Conservation (phyloP, 768 basidiomycete genomes). For the Tricholoma sp. region DNA sequence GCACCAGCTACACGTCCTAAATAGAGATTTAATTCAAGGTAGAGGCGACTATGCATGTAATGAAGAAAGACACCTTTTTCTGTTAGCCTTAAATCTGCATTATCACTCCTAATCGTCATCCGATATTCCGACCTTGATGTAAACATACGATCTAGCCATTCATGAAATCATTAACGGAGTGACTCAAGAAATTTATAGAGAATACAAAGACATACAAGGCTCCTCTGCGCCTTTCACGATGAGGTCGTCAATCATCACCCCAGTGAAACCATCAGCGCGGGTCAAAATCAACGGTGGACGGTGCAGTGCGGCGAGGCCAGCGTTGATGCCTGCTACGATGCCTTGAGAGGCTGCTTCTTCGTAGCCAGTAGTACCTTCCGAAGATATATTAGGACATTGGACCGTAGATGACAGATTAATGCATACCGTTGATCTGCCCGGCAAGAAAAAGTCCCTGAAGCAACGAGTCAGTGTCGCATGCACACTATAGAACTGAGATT, state of each 20-base stretch:
- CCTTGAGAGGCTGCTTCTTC: conserved; percentile 94
- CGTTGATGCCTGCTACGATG: conserved; percentile 83
- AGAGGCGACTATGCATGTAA: neutral
- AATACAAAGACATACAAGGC: conserved; percentile 56
- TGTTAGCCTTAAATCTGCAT: conserved; percentile 81
- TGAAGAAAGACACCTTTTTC: conserved; percentile 45
- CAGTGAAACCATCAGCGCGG: conserved; percentile 83
- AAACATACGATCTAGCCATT: conserved; percentile 78
- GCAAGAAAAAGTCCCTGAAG: conserved; percentile 77
- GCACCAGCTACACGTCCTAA: conserved; percentile 39
- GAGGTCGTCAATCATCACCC: conserved; percentile 91
- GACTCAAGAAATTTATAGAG: neutral
- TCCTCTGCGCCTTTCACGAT: conserved; percentile 87
- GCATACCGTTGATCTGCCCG: conserved; percentile 80
- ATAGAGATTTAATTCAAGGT: neutral
- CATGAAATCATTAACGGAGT: neutral
- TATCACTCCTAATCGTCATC: conserved; percentile 83
- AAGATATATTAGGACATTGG: neutral
- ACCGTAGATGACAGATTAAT: neutral
- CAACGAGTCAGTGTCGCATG: neutral
- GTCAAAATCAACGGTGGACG: conserved; percentile 58
- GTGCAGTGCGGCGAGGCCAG: conserved; percentile 61
- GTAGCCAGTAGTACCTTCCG: conserved; percentile 81
- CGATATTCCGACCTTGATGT: conserved; percentile 89
- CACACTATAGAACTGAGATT: neutral